phyloP scores from a whole-genome alignment of 2,329 filamentous ascomycete species.

The Hypoxylon sp. region DNA sequence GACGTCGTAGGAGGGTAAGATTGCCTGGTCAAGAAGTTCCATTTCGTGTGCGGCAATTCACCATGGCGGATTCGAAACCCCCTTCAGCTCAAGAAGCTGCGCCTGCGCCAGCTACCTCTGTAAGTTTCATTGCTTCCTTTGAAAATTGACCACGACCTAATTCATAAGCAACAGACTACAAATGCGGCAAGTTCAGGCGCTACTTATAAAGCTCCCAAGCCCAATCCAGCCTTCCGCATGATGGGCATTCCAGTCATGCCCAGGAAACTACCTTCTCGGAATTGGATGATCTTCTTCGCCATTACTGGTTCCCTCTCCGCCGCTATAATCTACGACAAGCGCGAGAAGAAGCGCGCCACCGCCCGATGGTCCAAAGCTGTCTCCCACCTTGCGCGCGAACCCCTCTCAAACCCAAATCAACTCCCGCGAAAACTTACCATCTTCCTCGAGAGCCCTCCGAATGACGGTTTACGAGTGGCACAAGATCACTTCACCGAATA shows the following conservation, averaged over 20 bases:
- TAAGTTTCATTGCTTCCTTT: slow-evolving; percentile 17
- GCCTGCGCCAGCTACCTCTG: slow-evolving; percentile 31
- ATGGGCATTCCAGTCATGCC: slow-evolving; percentile 89
- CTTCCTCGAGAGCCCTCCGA: slow-evolving; percentile 87
- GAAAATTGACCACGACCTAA: not conserved
- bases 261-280: slow-evolving; percentile 89
- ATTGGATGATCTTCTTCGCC: slow-evolving; percentile 96
- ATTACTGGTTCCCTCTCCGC: slow-evolving; percentile 83
- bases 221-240: slow-evolving; percentile 82
- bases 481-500: slow-evolving; percentile 97
- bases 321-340: slow-evolving; percentile 91
- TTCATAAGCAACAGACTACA: slow-evolving; percentile 28
- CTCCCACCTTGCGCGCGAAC: slow-evolving; percentile 84
- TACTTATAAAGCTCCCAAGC: slow-evolving; percentile 62
- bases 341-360: slow-evolving; percentile 87
- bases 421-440: slow-evolving; percentile 89
- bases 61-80: slow-evolving; percentile 47
- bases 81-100: slow-evolving; percentile 34
- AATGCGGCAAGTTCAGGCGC: slow-evolving; percentile 51
- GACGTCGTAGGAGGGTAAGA: not conserved
- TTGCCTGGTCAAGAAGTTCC: not conserved
- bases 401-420: slow-evolving; percentile 75
- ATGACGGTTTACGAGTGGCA: slow-evolving; percentile 85
- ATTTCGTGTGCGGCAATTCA: slow-evolving; percentile 7
- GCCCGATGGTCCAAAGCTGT: slow-evolving; percentile 90